Conservation (phyloP, 1,284 basidiomycete genomes). For the Tilletia caries region DNA sequence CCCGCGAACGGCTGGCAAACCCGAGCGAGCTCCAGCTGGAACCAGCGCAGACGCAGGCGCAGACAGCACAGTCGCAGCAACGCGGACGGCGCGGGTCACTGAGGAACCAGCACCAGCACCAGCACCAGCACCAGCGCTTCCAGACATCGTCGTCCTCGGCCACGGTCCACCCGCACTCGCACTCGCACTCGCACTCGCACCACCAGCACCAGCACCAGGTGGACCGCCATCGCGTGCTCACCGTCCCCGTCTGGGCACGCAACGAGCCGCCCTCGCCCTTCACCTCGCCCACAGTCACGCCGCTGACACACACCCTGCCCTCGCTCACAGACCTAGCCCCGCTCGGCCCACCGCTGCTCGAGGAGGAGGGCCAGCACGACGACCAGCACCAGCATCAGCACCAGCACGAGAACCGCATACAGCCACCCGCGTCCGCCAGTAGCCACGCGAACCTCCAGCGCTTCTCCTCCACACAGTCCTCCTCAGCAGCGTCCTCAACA, state of each 20-base stretch:
- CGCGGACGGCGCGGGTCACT: not conserved
- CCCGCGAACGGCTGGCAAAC: not conserved
- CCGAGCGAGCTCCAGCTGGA: not conserved
- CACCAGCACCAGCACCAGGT: not conserved
- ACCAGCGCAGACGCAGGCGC: not conserved
- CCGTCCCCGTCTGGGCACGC: conserved; percentile 14
- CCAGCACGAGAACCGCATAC: not conserved
- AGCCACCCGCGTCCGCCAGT: not conserved
- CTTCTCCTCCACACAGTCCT: not conserved
- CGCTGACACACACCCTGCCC: not conserved
- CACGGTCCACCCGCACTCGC: not conserved
- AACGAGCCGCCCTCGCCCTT: conserved; percentile 10
- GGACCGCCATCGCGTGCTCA: conserved; percentile 8
- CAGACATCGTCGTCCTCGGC: not conserved
- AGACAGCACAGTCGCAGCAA: not conserved
- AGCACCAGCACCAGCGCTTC: not conserved
- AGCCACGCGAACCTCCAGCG: not conserved
- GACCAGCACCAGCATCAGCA: not conserved
- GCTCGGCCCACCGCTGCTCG: not conserved
- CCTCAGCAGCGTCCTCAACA: not conserved
- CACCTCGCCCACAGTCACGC: conserved; percentile 4
- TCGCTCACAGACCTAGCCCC: not conserved
- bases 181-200: not conserved
- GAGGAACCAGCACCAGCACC: not conserved
- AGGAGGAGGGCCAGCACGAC: not conserved